Evolutionary conservation across 495 filamentous ascomycete genomes (phyloP).

Genomic region (Penicillium dipodomyicola): DNA sequence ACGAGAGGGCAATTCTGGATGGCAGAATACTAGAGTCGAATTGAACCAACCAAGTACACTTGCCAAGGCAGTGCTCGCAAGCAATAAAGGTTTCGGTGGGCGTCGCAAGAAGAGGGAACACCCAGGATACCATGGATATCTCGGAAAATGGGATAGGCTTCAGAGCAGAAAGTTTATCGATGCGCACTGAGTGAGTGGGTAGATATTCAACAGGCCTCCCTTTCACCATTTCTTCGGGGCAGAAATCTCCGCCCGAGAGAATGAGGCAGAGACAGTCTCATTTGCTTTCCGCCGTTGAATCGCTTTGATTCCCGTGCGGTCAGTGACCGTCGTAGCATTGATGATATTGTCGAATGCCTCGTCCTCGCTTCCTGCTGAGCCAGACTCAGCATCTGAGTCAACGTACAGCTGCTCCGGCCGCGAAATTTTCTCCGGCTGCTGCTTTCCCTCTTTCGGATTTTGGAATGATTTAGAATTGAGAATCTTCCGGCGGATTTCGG

Average conservation of each 20-base stretch:
- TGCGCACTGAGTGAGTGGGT: not conserved
- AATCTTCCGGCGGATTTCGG: conserved; percentile 79
- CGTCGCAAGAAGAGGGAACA: not conserved
- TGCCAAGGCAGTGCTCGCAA: not conserved
- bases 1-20: not conserved
- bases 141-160: not conserved
- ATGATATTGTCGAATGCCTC: conserved; percentile 87
- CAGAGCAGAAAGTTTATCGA: not conserved
- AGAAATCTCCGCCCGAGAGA: conserved; percentile 59
- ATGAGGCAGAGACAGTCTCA: conserved; percentile 54
- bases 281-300: conserved; percentile 48
- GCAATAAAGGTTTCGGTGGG: not conserved
- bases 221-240: conserved; percentile 60
- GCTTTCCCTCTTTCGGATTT: conserved; percentile 55
- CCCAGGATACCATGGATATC: not conserved
- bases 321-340: conserved; percentile 79
- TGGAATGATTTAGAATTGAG: conserved; percentile 83
- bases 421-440: conserved; percentile 55
- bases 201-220: not conserved
- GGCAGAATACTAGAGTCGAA: not conserved
- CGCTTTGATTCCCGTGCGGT: conserved; percentile 70
- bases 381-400: conserved; percentile 72
- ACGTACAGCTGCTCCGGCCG: conserved; percentile 45
- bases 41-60: not conserved
- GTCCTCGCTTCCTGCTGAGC: conserved; percentile 67